Evolutionary conservation across 345 rosid genomes (phyloP).

Genomic region (Rhodomyrtus tomentosa): DNA sequence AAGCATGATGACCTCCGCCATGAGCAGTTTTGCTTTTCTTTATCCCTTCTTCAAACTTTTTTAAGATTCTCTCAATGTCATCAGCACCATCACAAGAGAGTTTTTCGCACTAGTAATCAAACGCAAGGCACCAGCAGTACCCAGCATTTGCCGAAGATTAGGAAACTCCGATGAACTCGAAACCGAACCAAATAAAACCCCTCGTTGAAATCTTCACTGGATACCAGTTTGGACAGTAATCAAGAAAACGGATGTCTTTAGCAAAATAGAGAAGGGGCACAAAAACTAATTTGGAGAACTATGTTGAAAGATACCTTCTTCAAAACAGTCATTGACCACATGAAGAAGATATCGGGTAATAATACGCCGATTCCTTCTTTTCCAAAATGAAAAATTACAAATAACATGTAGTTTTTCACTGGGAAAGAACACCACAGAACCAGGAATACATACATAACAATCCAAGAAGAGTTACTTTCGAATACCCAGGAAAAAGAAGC

Average conservation of each 20-base stretch:
- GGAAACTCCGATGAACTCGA: background rate
- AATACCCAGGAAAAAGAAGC: background rate
- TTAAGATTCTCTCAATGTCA: background rate
- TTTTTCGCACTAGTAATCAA: background rate
- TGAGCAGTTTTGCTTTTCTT: background rate
- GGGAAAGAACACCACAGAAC: background rate
- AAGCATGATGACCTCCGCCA: background rate
- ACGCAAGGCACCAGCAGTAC: background rate
- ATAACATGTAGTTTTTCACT: background rate
- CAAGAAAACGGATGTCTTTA: background rate
- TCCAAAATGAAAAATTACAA: background rate
- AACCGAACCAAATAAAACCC: background rate
- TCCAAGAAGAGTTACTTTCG: background rate
- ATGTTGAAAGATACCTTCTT: background rate
- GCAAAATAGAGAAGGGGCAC: too few species aligned
- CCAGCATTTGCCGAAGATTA: background rate
- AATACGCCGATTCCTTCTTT: background rate
- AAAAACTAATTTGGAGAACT: background rate
- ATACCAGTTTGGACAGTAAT: background rate
- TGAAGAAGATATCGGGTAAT: background rate
- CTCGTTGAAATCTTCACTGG: background rate
- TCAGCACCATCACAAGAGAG: background rate
- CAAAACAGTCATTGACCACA: background rate
- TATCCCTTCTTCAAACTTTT: background rate
- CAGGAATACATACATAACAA: background rate